Evolutionary conservation across 176 grass and related monocot species (phyloP), one percentile per base, ranked within the genome.

Genomic region (Juncus effusus): DNA sequence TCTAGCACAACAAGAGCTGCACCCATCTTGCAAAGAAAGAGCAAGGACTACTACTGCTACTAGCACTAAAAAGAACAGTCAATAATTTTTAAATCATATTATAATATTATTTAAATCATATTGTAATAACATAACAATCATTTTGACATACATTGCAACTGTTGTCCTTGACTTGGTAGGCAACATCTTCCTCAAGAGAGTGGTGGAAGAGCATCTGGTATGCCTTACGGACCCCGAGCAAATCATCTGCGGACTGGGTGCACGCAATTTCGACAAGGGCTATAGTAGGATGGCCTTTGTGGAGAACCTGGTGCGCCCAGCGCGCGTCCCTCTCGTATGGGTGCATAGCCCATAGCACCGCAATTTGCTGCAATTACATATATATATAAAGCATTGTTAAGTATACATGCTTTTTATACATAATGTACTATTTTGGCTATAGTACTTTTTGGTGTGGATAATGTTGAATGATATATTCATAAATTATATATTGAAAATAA

Each of bases 161-260:
- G 13, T 61, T 77, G 67, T 84, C 88, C 78, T 56, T 84, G 79
- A 90, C 60, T 51, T 57, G 55, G 88, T 89, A 86, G 0, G 93
- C 93, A 42, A 92, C 93, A 74, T 97, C 93, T 69, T 97, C 93
- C 74, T 97, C 93, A 10, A 97, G 85, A 60, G 94, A 97, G 83
- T 44, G 78, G 78, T 89, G 88, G 78, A 73, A 92, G 36, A 97
- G 94, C 8, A 75, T 81, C 49, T 92, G 85, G 85, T 97, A 92
- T 1, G 93, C 93, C 37, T 78, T 82, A 52, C 88, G 81, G 0
- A 76, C 80, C 13, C 93, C 93, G 12, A 92, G 80, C 9, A 97
- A 88, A 55, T 92, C 93, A 9, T 97, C 94, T 13, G 88, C 81
- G 6, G 94, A 82, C 7, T 88, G 72, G 5, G 94, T 86, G 75